Evolutionary conservation across 164 flowering plant genomes (phyloP).

Genomic region (Berberis thunbergii): DNA sequence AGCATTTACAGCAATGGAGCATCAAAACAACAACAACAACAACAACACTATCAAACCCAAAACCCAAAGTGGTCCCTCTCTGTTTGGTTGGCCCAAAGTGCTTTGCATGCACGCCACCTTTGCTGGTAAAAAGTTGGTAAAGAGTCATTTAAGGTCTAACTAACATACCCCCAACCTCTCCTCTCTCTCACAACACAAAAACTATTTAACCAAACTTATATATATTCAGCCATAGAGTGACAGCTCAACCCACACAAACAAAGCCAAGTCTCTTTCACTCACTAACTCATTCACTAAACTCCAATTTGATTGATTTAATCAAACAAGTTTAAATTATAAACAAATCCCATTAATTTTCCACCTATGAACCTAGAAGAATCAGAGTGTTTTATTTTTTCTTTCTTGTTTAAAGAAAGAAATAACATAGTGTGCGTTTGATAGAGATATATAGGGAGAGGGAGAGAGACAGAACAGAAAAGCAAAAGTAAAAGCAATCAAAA

Average conservation of each 20-base stretch:
- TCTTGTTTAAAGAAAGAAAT: conserved; percentile 1
- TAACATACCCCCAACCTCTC: conserved; percentile 1
- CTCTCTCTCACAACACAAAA: conserved; percentile 1
- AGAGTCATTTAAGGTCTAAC: conserved; percentile 12
- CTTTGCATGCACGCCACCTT: conserved; percentile 6
- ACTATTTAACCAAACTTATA: conserved; percentile 2
- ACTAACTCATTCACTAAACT: neutral
- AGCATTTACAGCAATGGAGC: too few relatives aligned
- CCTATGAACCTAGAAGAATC: conserved; percentile 1
- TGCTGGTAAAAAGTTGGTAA: conserved; percentile 14
- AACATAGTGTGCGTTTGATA: too few relatives aligned
- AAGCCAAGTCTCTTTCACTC: conserved; percentile 19
- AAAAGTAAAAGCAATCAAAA: conserved; percentile 2
- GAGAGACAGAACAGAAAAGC: conserved; percentile 5
- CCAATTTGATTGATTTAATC: neutral
- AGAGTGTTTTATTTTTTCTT: neutral
- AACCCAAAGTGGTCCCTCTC: neutral
- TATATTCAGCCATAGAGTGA: conserved; percentile 18
- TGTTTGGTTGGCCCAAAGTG: neutral
- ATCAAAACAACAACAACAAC: too few relatives aligned
- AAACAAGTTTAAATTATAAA: neutral
- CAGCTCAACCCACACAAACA: conserved; percentile 23
- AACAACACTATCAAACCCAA: too few relatives aligned
- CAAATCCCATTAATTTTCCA: neutral
- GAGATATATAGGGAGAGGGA: neutral